phyloP scores from a whole-genome alignment of 1,284 basidiomycete species.

The Puccinia hordei region DNA sequence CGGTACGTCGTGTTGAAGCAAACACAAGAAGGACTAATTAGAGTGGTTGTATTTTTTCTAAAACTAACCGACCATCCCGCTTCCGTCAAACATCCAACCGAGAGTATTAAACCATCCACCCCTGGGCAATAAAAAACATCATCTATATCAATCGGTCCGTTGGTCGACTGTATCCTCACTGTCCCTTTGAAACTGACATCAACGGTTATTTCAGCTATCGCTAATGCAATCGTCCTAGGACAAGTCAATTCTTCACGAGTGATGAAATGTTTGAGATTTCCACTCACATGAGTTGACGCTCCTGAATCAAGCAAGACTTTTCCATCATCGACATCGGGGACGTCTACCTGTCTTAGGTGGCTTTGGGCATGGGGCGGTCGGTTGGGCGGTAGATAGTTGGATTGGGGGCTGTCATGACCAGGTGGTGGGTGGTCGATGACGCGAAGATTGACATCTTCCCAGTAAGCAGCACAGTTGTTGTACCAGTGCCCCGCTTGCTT shows the following conservation, averaged over 20 bases:
- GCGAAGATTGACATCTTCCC: neutral
- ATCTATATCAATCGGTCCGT: neutral
- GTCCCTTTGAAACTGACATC: constrained; percentile 5
- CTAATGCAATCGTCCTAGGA: neutral
- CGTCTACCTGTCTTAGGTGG: neutral
- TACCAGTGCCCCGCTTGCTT: constrained; percentile 1
- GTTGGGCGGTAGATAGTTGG: neutral
- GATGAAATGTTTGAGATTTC: neutral
- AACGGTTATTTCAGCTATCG: neutral
- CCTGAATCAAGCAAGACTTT: neutral
- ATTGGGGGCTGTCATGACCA: neutral
- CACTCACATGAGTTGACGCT: constrained; percentile 23
- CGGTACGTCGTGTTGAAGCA: neutral
- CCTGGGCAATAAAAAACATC: neutral
- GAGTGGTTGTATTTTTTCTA: too few relatives aligned
- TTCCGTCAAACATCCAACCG: neutral
- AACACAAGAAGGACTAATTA: neutral
- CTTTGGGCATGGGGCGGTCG: neutral
- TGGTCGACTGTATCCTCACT: neutral
- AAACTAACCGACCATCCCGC: neutral
- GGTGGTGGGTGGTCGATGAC: neutral
- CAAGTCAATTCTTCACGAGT: neutral
- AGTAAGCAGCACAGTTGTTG: neutral
- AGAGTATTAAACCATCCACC: neutral
- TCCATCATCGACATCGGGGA: neutral